Base-by-base conservation (phyloP, 192 early-diverging fungal genomes). In the Coemansia sp. region DNA sequence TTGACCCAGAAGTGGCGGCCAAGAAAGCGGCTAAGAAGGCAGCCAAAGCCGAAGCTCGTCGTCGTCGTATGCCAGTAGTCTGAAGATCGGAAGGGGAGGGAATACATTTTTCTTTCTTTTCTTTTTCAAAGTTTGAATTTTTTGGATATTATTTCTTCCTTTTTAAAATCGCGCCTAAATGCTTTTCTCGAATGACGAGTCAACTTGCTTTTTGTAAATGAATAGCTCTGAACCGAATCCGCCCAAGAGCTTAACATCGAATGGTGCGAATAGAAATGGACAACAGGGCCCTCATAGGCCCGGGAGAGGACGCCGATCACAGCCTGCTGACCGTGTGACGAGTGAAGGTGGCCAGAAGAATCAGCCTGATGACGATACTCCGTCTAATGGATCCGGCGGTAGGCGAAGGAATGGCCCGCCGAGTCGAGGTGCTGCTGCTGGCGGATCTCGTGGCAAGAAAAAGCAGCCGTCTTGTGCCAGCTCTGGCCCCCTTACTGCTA, bases 21-120 rank as follows among this genome's bases (percentile, higher is more conserved):
- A 82, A 82, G 57, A 82, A 76, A 67, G 79, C 79, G 0, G 62
- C 70, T 36, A 70, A 64, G 31, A 82, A 82, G 53, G 73, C 79
- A 6, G 73, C 69, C 35, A 82, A 82, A 26, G 37, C 57, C 40
- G 59, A 82, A 39, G 79, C 79, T 1, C 79, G 79, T 36, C 79
- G 79, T 45, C 79, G 79, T 37, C 79, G 79, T 16, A 40, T 39
- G 3, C 68, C 68, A 3, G 53, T 76, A 18, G 79, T 76, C 5
- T 76, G 62, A 38, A 35, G 33, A n/a, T 21, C 16, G 28, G 20
- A 28, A 26, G 53, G 28, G 16, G 35, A 16, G 35, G 42, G 48
- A 60, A 60, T 38, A 18, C 28, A 3, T 46, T 53, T 38, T 40
- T 5, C 18, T 65, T 21, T 39, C 21, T 43, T 38, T 36, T 21